Conservation (phyloP, 1,284 basidiomycete species). For the Trichosporon faecale region DNA sequence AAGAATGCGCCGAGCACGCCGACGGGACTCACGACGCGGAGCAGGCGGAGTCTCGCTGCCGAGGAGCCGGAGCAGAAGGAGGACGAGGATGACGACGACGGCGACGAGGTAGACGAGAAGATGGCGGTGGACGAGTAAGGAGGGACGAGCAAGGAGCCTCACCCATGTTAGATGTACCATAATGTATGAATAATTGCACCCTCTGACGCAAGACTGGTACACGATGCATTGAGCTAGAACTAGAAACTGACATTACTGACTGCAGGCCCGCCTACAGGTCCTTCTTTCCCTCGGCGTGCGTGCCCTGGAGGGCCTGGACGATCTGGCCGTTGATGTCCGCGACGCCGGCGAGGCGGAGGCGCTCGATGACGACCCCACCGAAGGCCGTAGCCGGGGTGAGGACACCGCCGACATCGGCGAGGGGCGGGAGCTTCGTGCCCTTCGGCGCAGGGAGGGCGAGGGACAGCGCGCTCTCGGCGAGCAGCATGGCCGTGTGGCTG, state of each 20-base stretch:
- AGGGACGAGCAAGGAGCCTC: too few relatives aligned
- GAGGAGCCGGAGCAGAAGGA: not conserved
- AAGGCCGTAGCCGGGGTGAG: constrained; percentile 74
- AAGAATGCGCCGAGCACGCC: constrained; percentile 22
- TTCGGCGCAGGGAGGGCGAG: constrained; percentile 58
- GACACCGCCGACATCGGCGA: constrained; percentile 66
- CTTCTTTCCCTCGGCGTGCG: constrained; percentile 13
- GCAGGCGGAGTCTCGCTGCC: not conserved
- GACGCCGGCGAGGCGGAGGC: constrained; percentile 54
- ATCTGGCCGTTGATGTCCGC: constrained; percentile 30
- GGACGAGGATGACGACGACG: not conserved
- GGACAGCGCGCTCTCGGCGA: constrained; percentile 70
- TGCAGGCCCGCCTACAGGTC: constrained; percentile 2
- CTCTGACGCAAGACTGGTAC: not conserved
- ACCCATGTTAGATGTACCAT: not conserved
- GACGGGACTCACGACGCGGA: not conserved
- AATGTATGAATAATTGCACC: not conserved
- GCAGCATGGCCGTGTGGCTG: constrained; percentile 66
- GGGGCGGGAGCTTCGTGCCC: constrained; percentile 56
- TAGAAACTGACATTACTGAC: not conserved
- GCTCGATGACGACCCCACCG: constrained; percentile 66
- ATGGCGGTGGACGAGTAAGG: not conserved
- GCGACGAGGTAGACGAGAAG: not conserved
- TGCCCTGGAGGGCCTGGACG: constrained; percentile 15
- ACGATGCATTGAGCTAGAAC: not conserved